phyloP scores from a whole-genome alignment of 768 basidiomycete species.

The Obba rivulosa region DNA sequence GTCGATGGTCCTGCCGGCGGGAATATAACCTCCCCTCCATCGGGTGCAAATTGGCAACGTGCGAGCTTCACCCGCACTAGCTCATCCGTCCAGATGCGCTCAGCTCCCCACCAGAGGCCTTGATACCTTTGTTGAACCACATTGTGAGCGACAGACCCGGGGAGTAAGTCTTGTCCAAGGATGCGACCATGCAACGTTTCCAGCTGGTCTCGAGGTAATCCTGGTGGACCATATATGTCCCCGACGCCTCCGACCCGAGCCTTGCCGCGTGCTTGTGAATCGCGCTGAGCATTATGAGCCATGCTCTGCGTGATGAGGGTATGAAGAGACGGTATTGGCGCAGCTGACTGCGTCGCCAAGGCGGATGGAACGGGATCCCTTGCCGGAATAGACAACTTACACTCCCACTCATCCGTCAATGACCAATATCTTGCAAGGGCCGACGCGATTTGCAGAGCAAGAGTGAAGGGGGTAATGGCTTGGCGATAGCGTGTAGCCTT shows the following conservation, averaged over 20 bases:
- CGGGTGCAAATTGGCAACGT: constrained; percentile 60
- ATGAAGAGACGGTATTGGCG: constrained; percentile 28
- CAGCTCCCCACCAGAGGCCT: constrained; percentile 87
- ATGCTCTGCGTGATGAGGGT: constrained; percentile 43
- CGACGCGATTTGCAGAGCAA: constrained; percentile 69
- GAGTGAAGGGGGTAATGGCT: constrained; percentile 57
- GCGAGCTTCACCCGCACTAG: constrained; percentile 74
- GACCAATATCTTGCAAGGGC: constrained; percentile 62
- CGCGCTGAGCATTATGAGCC: constrained; percentile 18
- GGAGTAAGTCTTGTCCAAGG: constrained; percentile 19
- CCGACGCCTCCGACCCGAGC: not conserved
- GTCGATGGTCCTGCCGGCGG: constrained; percentile 53
- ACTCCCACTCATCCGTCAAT: constrained; percentile 69
- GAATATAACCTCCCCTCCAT: constrained; percentile 53
- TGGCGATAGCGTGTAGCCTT: constrained; percentile 36
- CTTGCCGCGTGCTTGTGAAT: not conserved
- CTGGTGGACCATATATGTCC: not conserved
- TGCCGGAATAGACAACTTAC: constrained; percentile 39
- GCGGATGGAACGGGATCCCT: not conserved
- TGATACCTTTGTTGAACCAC: constrained; percentile 59
- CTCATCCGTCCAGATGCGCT: constrained; percentile 84
- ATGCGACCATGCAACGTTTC: constrained; percentile 6
- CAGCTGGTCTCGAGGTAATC: not conserved
- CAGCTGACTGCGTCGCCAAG: not conserved
- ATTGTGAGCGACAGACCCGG: constrained; percentile 17